phyloP scores from a whole-genome alignment of 352 stramenopile genomes.

The Thraustochytrium sp. region DNA sequence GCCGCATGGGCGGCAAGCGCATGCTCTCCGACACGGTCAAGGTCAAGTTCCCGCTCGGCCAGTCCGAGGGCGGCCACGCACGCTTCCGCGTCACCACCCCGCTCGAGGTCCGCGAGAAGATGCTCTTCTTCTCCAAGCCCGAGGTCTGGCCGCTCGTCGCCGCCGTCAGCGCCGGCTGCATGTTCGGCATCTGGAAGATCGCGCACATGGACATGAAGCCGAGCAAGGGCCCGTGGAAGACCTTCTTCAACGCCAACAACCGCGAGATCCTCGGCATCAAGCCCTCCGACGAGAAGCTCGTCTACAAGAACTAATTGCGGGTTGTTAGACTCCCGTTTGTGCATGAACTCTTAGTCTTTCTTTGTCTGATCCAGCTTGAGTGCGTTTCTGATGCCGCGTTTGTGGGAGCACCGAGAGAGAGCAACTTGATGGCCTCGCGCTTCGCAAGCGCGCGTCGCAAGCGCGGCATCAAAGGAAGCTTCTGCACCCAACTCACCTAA shows the following conservation, averaged over 20 bases:
- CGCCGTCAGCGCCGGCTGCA: neutral
- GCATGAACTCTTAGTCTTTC: no score
- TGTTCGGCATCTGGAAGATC: neutral
- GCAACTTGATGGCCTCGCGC: no score
- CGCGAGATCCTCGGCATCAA: slow-evolving; percentile 39
- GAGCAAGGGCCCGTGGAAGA: neutral
- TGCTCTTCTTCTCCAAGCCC: neutral
- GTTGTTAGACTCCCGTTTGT: no score
- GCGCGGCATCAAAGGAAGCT: no score
- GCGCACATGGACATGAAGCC: neutral
- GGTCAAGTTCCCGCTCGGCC: neutral
- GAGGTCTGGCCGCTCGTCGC: slow-evolving; percentile 11
- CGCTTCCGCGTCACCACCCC: neutral
- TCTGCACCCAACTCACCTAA: no score
- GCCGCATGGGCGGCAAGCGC: neutral
- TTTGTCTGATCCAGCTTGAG: no score
- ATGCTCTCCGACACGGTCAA: neutral
- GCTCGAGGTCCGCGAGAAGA: neutral
- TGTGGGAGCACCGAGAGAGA: no score
- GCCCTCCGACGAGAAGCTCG: slow-evolving; percentile 29
- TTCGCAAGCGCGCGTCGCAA: no score
- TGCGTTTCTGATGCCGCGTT: no score
- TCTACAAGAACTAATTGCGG: slow-evolving; percentile 40
- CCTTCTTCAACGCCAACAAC: slow-evolving; percentile 9
- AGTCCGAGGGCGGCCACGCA: neutral